Conservation (phyloP, 371 early-diverging fungal genomes). For the Apophysomyces sp. region DNA sequence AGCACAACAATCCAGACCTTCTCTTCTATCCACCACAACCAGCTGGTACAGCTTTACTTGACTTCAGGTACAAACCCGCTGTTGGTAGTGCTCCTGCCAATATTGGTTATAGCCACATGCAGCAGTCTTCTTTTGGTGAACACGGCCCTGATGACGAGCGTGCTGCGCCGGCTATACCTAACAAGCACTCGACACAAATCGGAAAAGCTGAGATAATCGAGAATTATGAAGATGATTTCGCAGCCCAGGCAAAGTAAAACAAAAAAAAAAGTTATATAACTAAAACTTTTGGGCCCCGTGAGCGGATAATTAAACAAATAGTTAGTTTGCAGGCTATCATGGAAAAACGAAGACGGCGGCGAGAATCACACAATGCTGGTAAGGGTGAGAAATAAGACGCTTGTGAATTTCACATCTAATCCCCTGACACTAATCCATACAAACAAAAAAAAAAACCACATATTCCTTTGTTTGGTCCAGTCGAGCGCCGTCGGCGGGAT, state of each 20-base stretch:
- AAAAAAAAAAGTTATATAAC: not conserved
- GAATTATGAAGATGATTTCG: conserved; percentile 27
- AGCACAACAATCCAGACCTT: conserved; percentile 2
- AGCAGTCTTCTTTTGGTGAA: conserved; percentile 13
- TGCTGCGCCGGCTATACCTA: conserved; percentile 5
- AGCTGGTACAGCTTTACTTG: not conserved
- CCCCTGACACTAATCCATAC: conserved; percentile 1
- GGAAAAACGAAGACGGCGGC: conserved; percentile 24
- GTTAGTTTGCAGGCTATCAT: conserved; percentile 23
- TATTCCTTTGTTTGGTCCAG: conserved; percentile 25
- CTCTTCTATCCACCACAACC: conserved; percentile 2
- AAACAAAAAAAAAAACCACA: not conserved
- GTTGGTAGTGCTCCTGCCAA: conserved; percentile 21
- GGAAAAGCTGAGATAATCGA: not conserved
- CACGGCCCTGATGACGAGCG: not conserved
- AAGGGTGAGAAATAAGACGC: not conserved
- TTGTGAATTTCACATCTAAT: not conserved
- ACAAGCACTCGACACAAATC: not conserved
- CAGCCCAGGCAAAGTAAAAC: conserved; percentile 30
- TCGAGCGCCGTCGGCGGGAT: conserved; percentile 90
- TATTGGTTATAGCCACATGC: conserved; percentile 26
- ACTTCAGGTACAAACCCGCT: conserved; percentile 1
- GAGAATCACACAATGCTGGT: conserved; percentile 31
- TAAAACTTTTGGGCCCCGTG: not conserved
- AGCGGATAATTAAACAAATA: conserved; percentile 1